Conservation (phyloP, 495 filamentous ascomycete genomes). For the Choiromyces venosus region DNA sequence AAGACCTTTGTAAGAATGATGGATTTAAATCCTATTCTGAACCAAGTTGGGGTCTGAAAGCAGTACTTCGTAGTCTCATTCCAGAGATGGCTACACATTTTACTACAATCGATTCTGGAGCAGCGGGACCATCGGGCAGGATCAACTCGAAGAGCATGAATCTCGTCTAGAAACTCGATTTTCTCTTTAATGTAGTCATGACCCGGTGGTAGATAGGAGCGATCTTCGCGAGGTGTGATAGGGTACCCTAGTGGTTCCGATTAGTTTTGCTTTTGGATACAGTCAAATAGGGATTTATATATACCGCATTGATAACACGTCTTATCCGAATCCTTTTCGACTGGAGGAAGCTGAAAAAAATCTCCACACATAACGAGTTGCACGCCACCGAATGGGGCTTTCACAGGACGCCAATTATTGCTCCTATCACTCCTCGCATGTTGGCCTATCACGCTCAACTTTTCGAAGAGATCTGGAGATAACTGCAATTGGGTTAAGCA, state of each 20-base stretch:
- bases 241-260: constrained; percentile 21
- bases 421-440: not conserved
- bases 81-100: constrained; percentile 31
- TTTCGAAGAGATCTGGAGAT: constrained; percentile 38
- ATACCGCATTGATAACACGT: constrained; percentile 36
- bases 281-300: not conserved
- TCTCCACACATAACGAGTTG: constrained; percentile 41
- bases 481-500: constrained; percentile 16
- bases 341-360: constrained; percentile 42
- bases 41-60: constrained; percentile 40
- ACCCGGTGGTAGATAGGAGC: constrained; percentile 11
- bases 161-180: constrained; percentile 8
- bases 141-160: constrained; percentile 20
- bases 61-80: constrained; percentile 38
- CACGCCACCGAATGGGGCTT: constrained; percentile 19
- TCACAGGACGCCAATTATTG: not conserved
- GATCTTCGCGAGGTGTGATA: constrained; percentile 7
- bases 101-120: not conserved
- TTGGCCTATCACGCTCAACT: constrained; percentile 28
- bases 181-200: not conserved
- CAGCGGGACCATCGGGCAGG: constrained; percentile 24
- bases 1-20: constrained; percentile 24
- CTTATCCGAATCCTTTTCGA: constrained; percentile 29
- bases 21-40: constrained; percentile 20
- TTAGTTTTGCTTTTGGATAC: constrained; percentile 3